Conservation (phyloP, 2,329 filamentous ascomycete genomes). For the Colletotrichum noveboracense region DNA sequence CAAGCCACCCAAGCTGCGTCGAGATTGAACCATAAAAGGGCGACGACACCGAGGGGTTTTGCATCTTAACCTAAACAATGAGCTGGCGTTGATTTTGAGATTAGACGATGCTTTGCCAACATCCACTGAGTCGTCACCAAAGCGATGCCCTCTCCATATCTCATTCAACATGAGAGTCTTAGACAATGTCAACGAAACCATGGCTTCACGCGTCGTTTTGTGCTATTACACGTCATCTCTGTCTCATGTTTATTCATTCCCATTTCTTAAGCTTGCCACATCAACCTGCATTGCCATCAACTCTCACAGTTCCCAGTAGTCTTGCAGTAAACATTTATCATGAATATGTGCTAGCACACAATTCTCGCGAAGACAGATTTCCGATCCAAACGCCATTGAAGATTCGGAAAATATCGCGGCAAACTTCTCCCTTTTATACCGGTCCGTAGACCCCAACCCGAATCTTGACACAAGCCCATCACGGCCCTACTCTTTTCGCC, state of each 20-base stretch:
- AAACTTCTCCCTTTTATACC: background rate
- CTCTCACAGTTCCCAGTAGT: no score
- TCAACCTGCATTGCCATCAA: no score
- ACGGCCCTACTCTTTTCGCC: no score
- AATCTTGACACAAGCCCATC: rapidly evolving
- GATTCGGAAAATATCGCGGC: background rate
- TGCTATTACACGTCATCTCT: background rate
- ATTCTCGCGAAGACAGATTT: no score
- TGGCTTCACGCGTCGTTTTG: background rate
- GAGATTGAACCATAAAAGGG: rapidly evolving
- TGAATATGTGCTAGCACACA: no score
- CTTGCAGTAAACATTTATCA: no score
- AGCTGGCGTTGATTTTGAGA: no score
- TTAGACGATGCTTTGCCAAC: no score
- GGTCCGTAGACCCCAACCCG: no score
- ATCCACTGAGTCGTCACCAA: background rate
- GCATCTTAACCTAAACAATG: background rate
- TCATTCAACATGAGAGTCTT: rapidly evolving
- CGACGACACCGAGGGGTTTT: rapidly evolving
- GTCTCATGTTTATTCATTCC: background rate
- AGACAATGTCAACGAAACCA: rapidly evolving
- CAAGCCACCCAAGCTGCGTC: background rate
- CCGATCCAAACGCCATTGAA: background rate
- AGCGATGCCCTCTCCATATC: background rate
- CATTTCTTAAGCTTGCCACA: background rate